These are phyloP conservation scores for Epichloe brachyelytri DNA, from an alignment of 2,329 filamentous ascomycete genomes.

Conservation along the genomic window DNA sequence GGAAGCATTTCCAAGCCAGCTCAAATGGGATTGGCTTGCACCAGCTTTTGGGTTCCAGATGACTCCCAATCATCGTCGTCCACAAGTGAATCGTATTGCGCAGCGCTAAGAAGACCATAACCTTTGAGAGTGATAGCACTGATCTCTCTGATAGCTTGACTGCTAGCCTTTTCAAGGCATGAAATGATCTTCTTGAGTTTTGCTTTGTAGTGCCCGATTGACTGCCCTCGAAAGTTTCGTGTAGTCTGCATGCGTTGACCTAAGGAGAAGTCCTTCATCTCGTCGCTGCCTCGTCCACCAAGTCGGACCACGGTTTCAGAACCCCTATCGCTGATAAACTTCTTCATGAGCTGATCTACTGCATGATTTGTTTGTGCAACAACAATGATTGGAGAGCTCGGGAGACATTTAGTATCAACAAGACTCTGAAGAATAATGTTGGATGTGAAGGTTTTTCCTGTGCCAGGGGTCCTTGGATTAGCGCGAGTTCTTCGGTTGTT, in stretches of 20 bases:
- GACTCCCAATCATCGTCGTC: slow-evolving; percentile 31
- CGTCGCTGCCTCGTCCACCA: slow-evolving; percentile 55
- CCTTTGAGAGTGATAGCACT: slow-evolving; percentile 39
- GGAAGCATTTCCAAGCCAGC: slow-evolving; percentile 9
- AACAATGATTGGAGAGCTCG: slow-evolving; percentile 50
- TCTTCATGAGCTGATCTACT: slow-evolving; percentile 64
- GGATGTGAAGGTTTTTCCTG: slow-evolving; percentile 70
- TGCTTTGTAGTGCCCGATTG: background rate
- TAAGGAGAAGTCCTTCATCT: slow-evolving; percentile 53
- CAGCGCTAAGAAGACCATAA: slow-evolving; percentile 44
- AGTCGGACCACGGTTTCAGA: slow-evolving; percentile 40
- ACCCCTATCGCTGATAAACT: slow-evolving; percentile 37
- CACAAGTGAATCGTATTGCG: slow-evolving; percentile 50
- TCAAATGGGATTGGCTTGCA: background rate
- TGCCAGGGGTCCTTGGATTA: slow-evolving; percentile 75
- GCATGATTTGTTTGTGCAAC: slow-evolving; percentile 87
- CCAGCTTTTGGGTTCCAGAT: background rate
- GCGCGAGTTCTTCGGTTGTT: slow-evolving; percentile 55
- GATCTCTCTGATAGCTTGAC: slow-evolving; percentile 28
- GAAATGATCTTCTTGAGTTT: slow-evolving; percentile 6
- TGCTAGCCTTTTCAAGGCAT: slow-evolving; percentile 6
- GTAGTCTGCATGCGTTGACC: slow-evolving; percentile 9
- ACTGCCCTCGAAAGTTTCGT: slow-evolving; percentile 15
- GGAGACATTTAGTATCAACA: slow-evolving; percentile 31
- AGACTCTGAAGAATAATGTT: slow-evolving; percentile 46